Percentiles rank a stretch among this genome's conserved stretches.
Conservation (phyloP, 768 basidiomycete genomes). For the Ramaria rubella region DNA sequence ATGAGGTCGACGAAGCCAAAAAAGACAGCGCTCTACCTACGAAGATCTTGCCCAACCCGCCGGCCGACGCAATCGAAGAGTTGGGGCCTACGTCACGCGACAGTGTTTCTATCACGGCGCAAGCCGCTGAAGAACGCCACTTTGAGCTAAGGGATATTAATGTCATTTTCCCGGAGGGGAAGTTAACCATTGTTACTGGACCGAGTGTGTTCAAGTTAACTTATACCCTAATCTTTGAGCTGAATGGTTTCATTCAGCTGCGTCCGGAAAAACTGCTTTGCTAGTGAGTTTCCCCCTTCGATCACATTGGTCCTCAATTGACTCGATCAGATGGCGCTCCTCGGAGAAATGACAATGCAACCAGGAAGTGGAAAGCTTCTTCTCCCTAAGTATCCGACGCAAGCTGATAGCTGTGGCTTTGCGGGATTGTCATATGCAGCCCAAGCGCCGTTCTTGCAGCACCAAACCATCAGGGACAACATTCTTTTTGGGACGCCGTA, state of each 20-base stretch:
- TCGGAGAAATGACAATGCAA: conserved; percentile 63
- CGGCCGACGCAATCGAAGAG: not conserved
- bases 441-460: conserved; percentile 42
- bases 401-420: conserved; percentile 54
- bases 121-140: conserved; percentile 32
- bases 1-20: conserved; percentile 38
- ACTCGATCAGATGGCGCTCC: conserved; percentile 55
- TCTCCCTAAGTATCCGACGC: conserved; percentile 58
- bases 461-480: conserved; percentile 50
- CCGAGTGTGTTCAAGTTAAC: conserved; percentile 34
- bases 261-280: conserved; percentile 76
- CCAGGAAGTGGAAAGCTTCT: conserved; percentile 43
- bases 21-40: conserved; percentile 11
- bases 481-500: conserved; percentile 56
- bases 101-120: not conserved
- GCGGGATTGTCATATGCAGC: conserved; percentile 45
- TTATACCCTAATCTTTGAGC: not conserved
- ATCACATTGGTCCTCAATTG: not conserved
- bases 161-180: conserved; percentile 64
- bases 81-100: conserved; percentile 6
- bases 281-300: conserved; percentile 45
- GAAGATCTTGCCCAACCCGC: conserved; percentile 7
- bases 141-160: conserved; percentile 67
- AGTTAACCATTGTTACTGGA: conserved; percentile 66
- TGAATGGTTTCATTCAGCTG: conserved; percentile 29